Evolutionary conservation across 169 alveolate species (phyloP).

Genomic region (Sarcocystis neurona): DNA sequence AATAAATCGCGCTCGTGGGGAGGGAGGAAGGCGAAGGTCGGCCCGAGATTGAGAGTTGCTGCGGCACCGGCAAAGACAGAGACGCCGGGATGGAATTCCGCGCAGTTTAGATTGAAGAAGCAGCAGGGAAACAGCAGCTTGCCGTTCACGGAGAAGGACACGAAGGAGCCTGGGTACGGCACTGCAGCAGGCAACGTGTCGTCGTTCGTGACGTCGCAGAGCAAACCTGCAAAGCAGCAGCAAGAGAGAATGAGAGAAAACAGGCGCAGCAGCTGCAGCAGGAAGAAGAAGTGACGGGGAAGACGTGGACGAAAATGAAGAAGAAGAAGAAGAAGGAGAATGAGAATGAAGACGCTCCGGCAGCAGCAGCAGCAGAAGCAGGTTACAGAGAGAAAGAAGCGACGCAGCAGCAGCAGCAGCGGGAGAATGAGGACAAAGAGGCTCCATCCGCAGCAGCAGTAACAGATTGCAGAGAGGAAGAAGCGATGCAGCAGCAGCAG

Average conservation of each 20-base stretch:
- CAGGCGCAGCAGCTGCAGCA: not conserved
- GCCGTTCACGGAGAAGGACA: slow-evolving; percentile 78
- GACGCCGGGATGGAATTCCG: slow-evolving; percentile 80
- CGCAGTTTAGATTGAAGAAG: slow-evolving; percentile 68
- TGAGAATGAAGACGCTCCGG: not conserved
- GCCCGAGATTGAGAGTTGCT: slow-evolving; percentile 77
- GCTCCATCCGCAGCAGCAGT: too few relatives aligned
- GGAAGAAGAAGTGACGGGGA: not conserved
- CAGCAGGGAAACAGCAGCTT: slow-evolving; percentile 49
- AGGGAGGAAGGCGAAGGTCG: slow-evolving; percentile 73
- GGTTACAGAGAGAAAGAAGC: not conserved
- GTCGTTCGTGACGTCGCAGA: slow-evolving; percentile 71
- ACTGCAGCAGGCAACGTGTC: slow-evolving; percentile 61
- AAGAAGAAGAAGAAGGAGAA: not conserved
- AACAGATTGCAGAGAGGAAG: too few relatives aligned
- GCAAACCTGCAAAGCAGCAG: slow-evolving; percentile 60
- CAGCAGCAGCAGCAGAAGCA: not conserved
- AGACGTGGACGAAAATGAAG: not conserved
- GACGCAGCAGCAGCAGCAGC: not conserved
- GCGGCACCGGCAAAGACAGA: slow-evolving; percentile 79
- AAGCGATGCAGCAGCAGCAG: too few relatives aligned
- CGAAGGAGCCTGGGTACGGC: slow-evolving; percentile 65
- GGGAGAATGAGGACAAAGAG: not conserved
- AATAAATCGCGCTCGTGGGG: slow-evolving; percentile 38
- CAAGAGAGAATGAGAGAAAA: not conserved